Conservation (phyloP, 1,139 yeast species). For the Lizanozyma gosingica region DNA sequence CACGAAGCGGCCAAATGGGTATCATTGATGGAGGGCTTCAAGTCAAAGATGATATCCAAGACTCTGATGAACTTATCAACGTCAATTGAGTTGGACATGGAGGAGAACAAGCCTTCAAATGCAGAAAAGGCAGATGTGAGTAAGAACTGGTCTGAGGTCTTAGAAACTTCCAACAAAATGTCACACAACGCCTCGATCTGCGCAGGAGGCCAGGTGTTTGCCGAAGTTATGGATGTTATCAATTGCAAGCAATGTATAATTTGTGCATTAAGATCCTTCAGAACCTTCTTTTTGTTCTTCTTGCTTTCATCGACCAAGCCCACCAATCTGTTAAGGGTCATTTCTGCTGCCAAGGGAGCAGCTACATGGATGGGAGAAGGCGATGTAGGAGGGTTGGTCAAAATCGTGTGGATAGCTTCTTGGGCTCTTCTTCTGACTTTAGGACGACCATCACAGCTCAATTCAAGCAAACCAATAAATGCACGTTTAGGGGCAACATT, state of each 20-base stretch:
- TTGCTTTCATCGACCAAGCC: slow-evolving; percentile 27
- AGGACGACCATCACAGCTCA: slow-evolving; percentile 84
- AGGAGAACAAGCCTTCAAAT: slow-evolving; percentile 74
- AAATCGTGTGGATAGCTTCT: slow-evolving; percentile 63
- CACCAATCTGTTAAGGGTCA: slow-evolving; percentile 48
- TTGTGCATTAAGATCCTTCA: slow-evolving; percentile 33
- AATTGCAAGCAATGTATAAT: slow-evolving; percentile 74
- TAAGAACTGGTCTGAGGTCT: slow-evolving; percentile 75
- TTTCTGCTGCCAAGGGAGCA: slow-evolving; percentile 58
- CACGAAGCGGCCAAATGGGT: slow-evolving; percentile 85
- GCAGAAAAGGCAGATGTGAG: slow-evolving; percentile 78
- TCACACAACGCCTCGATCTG: slow-evolving; percentile 72
- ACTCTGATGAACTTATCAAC: slow-evolving; percentile 54
- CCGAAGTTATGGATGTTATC: slow-evolving; percentile 55
- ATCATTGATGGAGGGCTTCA: slow-evolving; percentile 77
- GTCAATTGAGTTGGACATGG: slow-evolving; percentile 62
- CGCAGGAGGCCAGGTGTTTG: slow-evolving; percentile 74
- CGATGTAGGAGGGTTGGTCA: slow-evolving; percentile 70
- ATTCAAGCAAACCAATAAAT: slow-evolving; percentile 67
- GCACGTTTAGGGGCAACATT: slow-evolving; percentile 77
- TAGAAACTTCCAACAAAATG: slow-evolving; percentile 61
- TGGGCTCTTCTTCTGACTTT: slow-evolving; percentile 94
- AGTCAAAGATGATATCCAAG: slow-evolving; percentile 62
- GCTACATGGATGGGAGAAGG: slow-evolving; percentile 76
- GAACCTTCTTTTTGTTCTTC: slow-evolving; percentile 18